A percentile compares a stretch with the other conserved stretches of the same genome.
Evolutionary conservation across 2,329 filamentous ascomycete species (phyloP).

Genomic region (Diplodia mutila): DNA sequence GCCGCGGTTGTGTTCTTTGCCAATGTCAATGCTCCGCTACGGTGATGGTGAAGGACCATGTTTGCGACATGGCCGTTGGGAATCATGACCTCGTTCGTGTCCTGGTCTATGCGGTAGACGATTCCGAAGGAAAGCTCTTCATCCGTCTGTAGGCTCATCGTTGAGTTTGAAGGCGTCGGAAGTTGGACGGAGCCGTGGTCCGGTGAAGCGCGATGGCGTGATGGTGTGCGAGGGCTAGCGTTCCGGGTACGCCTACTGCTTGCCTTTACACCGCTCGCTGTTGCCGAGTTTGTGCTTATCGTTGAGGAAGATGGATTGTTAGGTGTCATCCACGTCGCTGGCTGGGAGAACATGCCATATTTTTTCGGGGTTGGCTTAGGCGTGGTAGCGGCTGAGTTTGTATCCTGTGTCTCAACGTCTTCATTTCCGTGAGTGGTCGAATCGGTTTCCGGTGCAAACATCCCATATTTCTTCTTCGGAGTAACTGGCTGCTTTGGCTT

Average conservation of each 20-base stretch:
- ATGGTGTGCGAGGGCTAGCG: background rate
- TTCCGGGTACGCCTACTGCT: background rate
- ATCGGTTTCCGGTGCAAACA: background rate
- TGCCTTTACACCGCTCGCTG: background rate
- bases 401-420: background rate
- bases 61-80: background rate
- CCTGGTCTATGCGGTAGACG: background rate
- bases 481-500: background rate
- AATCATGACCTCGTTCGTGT: background rate
- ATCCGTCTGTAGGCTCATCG: background rate
- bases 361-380: background rate
- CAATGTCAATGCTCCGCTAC: background rate
- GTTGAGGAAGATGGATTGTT: background rate
- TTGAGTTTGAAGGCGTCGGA: background rate
- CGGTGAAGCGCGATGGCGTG: background rate
- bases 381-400: background rate
- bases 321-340: background rate
- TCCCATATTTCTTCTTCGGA: background rate
- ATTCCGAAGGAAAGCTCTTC: background rate
- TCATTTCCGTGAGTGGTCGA: background rate
- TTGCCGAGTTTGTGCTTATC: background rate
- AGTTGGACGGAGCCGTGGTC: background rate
- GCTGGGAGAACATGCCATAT: background rate
- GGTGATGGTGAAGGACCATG: background rate
- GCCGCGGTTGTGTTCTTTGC: too few relatives aligned